Conservation (phyloP, 768 basidiomycete genomes). For the Tricholoma sp. region DNA sequence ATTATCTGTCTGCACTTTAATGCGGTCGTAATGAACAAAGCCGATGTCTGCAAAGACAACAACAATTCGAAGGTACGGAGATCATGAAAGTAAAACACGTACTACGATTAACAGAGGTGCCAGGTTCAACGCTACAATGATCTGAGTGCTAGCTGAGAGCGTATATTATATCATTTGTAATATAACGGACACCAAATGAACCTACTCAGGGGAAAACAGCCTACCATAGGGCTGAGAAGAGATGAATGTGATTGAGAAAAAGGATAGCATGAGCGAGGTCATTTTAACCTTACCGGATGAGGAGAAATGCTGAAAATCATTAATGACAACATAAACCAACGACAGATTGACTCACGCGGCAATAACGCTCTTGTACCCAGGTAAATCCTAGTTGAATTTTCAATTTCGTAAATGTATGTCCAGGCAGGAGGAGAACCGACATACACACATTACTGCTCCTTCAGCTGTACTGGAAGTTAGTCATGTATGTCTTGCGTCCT, state of each 20-base stretch:
- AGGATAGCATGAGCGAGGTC: background rate
- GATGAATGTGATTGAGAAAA: too few relatives aligned
- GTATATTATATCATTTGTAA: background rate
- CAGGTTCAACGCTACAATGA: background rate
- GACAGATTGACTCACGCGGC: background rate
- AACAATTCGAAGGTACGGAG: background rate
- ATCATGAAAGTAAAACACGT: background rate
- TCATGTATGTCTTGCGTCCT: too few relatives aligned
- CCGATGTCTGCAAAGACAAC: conserved; percentile 3
- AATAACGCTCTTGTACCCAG: background rate
- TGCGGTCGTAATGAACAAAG: conserved; percentile 3
- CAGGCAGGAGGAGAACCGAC: background rate
- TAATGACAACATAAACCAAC: background rate
- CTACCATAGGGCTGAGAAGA: background rate
- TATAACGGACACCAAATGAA: background rate
- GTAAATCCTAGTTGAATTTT: background rate
- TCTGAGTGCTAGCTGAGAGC: background rate
- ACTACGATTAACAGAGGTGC: background rate
- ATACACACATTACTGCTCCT: background rate
- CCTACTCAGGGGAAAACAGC: background rate
- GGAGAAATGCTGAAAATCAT: background rate
- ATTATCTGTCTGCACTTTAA: conserved; percentile 5
- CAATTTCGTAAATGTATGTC: background rate
- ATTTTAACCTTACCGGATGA: background rate
- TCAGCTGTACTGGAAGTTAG: background rate